Percentiles rank a stretch among this genome's conserved stretches.
Evolutionary conservation across 2,329 filamentous ascomycete species (phyloP).

Genomic region (Fusarium secorum): DNA sequence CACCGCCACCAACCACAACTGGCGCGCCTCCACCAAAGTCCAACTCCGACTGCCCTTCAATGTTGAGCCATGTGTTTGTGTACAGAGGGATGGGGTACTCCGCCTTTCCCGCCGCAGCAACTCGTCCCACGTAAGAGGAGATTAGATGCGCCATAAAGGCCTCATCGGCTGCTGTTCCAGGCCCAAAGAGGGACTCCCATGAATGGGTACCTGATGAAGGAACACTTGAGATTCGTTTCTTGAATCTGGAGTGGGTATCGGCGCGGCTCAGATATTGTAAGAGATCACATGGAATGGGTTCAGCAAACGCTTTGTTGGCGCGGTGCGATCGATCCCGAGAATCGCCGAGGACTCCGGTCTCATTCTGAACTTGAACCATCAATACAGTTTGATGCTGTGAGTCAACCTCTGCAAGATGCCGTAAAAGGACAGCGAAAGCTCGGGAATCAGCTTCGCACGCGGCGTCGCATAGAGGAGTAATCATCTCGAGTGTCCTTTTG

Average conservation of each 20-base stretch:
- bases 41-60: constrained; percentile 43
- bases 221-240: constrained; percentile 37
- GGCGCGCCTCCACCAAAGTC: constrained; percentile 45
- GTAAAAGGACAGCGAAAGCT: constrained; percentile 46
- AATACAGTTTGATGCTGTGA: constrained; percentile 57
- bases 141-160: constrained; percentile 50
- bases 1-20: constrained; percentile 48
- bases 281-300: constrained; percentile 43
- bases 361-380: constrained; percentile 67
- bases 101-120: constrained; percentile 47
- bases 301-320: constrained; percentile 52
- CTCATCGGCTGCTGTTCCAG: constrained; percentile 43
- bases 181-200: constrained; percentile 48
- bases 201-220: constrained; percentile 39
- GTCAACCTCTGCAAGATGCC: constrained; percentile 53
- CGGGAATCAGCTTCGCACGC: constrained; percentile 44
- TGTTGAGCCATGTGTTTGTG: constrained; percentile 50
- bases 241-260: constrained; percentile 43
- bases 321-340: constrained; percentile 55
- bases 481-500: constrained; percentile 46
- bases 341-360: constrained; percentile 60
- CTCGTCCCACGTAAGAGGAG: constrained; percentile 45
- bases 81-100: constrained; percentile 47
- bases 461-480: constrained; percentile 44
- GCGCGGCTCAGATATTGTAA: constrained; percentile 37